phyloP scores from a whole-genome alignment of 192 early-diverging fungal species.

The Backusella morwellensis region DNA sequence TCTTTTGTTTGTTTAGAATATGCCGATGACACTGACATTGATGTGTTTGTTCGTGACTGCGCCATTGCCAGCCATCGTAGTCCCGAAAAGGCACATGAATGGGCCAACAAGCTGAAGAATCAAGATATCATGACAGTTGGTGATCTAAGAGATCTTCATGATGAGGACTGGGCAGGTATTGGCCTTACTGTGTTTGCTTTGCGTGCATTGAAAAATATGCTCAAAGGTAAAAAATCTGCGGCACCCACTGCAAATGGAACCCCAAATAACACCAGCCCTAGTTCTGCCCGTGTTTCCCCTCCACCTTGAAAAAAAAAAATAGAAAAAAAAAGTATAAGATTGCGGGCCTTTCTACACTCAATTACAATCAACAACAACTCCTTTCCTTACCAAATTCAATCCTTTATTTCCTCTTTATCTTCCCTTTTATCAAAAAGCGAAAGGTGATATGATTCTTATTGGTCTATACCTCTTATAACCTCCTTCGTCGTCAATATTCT shows the following conservation, averaged over 20 bases:
- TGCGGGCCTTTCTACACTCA: slow-evolving; percentile 5
- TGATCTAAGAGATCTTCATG: slow-evolving; percentile 68
- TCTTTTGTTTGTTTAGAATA: slow-evolving; percentile 23
- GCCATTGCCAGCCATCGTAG: slow-evolving; percentile 63
- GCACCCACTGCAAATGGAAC: slow-evolving; percentile 1
- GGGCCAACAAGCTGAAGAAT: slow-evolving; percentile 64
- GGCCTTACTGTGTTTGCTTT: slow-evolving; percentile 57
- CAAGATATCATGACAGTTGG: slow-evolving; percentile 84
- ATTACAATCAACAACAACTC: background rate
- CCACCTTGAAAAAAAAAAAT: background rate
- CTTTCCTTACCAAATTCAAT: background rate
- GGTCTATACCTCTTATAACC: slow-evolving; percentile 9
- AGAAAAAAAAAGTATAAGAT: background rate
- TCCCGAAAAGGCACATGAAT: slow-evolving; percentile 72
- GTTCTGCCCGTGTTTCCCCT: slow-evolving; percentile 4
- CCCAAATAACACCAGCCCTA: background rate
- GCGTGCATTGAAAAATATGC: slow-evolving; percentile 51
- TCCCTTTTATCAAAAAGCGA: background rate
- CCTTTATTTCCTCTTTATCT: background rate
- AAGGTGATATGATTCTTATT: background rate
- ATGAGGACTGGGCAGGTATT: slow-evolving; percentile 72
- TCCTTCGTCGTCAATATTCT: background rate
- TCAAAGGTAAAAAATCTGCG: slow-evolving; percentile 44
- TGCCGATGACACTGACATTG: slow-evolving; percentile 60
- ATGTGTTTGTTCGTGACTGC: slow-evolving; percentile 70